Evolutionary conservation across 441 rosid species (phyloP), one percentile per base, ranked within the genome.

Genomic region (Macaranga tanarius): DNA sequence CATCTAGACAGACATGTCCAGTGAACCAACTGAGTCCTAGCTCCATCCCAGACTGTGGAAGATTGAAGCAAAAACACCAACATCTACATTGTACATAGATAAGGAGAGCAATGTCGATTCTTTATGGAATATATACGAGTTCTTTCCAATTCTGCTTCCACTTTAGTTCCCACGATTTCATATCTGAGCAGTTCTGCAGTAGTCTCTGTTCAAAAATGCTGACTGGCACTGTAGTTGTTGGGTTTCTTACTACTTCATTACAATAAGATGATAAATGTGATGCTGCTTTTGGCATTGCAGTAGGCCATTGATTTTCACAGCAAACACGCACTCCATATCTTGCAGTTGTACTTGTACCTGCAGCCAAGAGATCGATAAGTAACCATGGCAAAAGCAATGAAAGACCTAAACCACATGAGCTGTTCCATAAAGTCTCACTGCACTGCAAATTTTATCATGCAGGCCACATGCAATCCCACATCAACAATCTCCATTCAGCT

Each of bases 281-380:
- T 28, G 19, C 31, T 60, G 48, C 47, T 10, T 68, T 42, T 54
- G 34, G 13, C 15, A 15, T 34, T 54, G 38, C 62, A 38, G 34
- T 20, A 12, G 13, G 10, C n/a, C 31, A 2, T 48, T 61, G 58
- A 26, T 48, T 61, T 61, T 52, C 74, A 71, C 40, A 34, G 15
- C 60, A 38, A 16, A n/a, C 38, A 15, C 48, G 45, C 19, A 61
- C 19, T 2, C 31, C 58, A n/a, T 26, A 17, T 11, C 17, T 31
- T 44, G 45, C 50, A 34, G 51, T 11, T 62, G 26, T 31, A 52
- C 50, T 11, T 62, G 26, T 31, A 52, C 50, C 59, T 71, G 62
- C 59, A 71, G 11, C 22, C 60, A 48, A 71, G 17, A 71, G 62
- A 4, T 50, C 28, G 10, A 61, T 51, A 42, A 70, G 7, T 19